Evolutionary conservation across 306 rosid genomes (phyloP).

Genomic region (barrel medic (Medicago truncatula)): DNA sequence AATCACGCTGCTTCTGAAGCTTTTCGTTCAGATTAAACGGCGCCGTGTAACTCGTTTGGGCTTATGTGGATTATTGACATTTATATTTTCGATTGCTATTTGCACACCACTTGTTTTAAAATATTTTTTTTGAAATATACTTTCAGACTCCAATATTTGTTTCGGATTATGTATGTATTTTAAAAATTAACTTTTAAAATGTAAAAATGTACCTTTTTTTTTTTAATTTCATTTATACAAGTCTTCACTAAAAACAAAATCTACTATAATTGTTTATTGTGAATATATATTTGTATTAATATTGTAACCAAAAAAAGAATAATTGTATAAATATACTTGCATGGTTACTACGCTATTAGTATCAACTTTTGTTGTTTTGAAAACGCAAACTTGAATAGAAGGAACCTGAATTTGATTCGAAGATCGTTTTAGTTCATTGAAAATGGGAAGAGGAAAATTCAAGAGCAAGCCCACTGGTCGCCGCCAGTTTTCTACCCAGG

Average conservation of each 20-base stretch:
- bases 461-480: slow-evolving; percentile 95
- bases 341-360: slow-evolving; percentile 7
- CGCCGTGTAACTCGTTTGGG: background rate
- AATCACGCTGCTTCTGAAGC: background rate
- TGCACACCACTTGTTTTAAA: too few species aligned
- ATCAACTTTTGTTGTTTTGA: slow-evolving; percentile 11
- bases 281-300: too few species aligned
- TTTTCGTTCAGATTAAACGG: background rate
- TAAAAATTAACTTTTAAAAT: too few species aligned
- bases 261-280: too few species aligned
- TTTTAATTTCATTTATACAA: too few species aligned
- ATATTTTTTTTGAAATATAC: too few species aligned
- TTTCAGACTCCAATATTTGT: too few species aligned
- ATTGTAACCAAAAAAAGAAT: too few species aligned
- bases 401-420: slow-evolving; percentile 31
- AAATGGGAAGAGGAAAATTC: slow-evolving; percentile 93
- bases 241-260: too few species aligned
- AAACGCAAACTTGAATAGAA: slow-evolving; percentile 25
- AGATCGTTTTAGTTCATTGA: slow-evolving; percentile 1
- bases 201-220: too few species aligned
- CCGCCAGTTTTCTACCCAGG: slow-evolving; percentile 88
- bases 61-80: background rate
- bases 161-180: too few species aligned
- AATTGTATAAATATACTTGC: background rate
- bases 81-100: too few species aligned